Evolutionary conservation across 1,139 yeast genomes (phyloP), one percentile per base, ranked within the genome.

Genomic region (Blastobotrys arbuscula): DNA sequence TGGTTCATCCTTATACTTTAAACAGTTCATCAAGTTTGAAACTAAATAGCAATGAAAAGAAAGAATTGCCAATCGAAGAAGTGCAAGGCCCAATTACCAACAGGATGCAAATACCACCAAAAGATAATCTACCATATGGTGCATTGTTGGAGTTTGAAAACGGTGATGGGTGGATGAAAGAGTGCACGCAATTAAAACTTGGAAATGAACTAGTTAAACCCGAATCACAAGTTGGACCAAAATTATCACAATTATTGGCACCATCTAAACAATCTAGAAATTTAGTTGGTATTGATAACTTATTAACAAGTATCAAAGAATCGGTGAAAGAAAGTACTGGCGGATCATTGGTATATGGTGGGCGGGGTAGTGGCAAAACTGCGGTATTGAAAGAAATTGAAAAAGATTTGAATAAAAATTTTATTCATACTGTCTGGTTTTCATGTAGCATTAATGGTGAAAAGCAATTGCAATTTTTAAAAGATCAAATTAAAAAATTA

Each of bases 301-400:
- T 73, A 1, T 57, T 82, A 6, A 64, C 63, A 0, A 72, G 72
- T n/a, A 62, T 79, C 15, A 60, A 70, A 0, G 72, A 71, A 12
- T 65, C 76, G 0, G 63, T 85, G 10, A 62, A 71, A 12, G 63
- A 75, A 44, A 75, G 82, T 42, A 70, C 69, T 39, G 72, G 74
- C 1, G 88, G 94, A 2, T 66, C 75, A 1, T 68, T 87, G 47
- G 62, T 90, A 0, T 76, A 80, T 57, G 97, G 97, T 0, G 71
- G 81, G 35, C 71, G 87, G 0, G 97, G 96, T 0, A 76, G 88
- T 54, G 97, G 97, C 1, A 90, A 90, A 62, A 70, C 92, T 0
- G 68, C 79, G 1, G 59, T 83, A 0, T 63, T 81, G 16, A 66
- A 71, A 6, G 68, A 74, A 31, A 61, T 85, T 1, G 62, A 74